phyloP scores from a whole-genome alignment of 140 eudicot genomes.

The Oenanthe javanica region DNA sequence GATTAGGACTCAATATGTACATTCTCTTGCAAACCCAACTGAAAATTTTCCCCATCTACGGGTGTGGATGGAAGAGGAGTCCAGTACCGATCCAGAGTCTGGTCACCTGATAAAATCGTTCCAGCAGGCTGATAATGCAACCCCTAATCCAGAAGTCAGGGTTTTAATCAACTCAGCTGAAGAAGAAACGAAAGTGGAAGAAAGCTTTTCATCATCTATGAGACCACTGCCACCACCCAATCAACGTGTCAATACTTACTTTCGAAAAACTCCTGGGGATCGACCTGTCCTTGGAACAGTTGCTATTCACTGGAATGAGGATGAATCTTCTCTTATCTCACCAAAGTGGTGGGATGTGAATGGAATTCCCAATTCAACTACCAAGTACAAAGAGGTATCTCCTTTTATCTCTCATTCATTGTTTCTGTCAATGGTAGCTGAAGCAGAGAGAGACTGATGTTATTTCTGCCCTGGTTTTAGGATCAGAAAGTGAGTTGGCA shows the following conservation, averaged over 20 bases:
- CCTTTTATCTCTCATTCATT: neutral
- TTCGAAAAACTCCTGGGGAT: slow-evolving; percentile 29
- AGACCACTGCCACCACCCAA: slow-evolving; percentile 35
- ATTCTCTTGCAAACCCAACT: slow-evolving; percentile 48
- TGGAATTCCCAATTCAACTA: slow-evolving; percentile 95
- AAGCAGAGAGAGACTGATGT: neutral
- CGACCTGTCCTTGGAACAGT: slow-evolving; percentile 45
- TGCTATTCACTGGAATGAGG: slow-evolving; percentile 48
- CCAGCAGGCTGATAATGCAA: slow-evolving; percentile 23
- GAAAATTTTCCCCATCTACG: slow-evolving; percentile 36
- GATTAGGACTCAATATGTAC: slow-evolving; percentile 67
- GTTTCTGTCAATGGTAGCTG: neutral
- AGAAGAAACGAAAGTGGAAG: slow-evolving; percentile 40
- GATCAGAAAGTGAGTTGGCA: slow-evolving; percentile 98
- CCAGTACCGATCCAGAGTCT: slow-evolving; percentile 18
- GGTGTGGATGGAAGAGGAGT: slow-evolving; percentile 29
- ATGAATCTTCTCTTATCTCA: slow-evolving; percentile 29
- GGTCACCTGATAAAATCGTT: slow-evolving; percentile 25
- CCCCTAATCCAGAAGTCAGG: slow-evolving; percentile 26
- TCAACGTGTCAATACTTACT: slow-evolving; percentile 13
- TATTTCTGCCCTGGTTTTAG: slow-evolving; percentile 26
- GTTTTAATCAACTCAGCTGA: slow-evolving; percentile 20
- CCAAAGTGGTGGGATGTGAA: slow-evolving; percentile 48
- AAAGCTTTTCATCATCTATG: slow-evolving; percentile 59
- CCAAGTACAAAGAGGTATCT: slow-evolving; percentile 86